Percentiles rank a stretch among this genome's conserved stretches.
Conservation (phyloP, 306 rosid genomes). For the Citrullus mucosospermus region DNA sequence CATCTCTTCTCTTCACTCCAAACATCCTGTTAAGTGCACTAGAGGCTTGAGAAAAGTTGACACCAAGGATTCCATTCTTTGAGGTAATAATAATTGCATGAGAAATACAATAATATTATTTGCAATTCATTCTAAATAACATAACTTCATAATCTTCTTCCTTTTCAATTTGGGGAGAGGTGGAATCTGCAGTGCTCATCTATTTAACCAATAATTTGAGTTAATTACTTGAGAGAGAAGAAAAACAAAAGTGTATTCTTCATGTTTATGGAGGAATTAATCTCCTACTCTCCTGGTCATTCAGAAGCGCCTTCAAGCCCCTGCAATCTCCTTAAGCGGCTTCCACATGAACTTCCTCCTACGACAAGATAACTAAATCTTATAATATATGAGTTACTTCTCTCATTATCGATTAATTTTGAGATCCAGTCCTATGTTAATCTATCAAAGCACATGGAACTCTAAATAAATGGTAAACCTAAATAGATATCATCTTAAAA, state of each 20-base stretch:
- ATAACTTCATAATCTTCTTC: not conserved
- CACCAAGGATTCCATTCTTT: not conserved
- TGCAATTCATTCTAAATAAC: not conserved
- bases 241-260: not conserved
- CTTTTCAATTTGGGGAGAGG: not conserved
- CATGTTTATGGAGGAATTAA: not conserved
- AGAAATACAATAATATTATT: not conserved
- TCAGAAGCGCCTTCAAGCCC: not conserved
- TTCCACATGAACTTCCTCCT: conserved; percentile 88
- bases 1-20: no score
- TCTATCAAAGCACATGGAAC: no score
- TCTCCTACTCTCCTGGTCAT: not conserved
- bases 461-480: no score
- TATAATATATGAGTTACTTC: no score
- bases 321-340: conserved; percentile 67
- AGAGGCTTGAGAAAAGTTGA: not conserved
- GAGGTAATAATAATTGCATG: not conserved
- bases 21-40: no score
- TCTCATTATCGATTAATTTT: no score
- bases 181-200: not conserved
- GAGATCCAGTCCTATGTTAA: no score
- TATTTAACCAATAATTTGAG: not conserved
- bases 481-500: no score
- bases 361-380: not conserved
- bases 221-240: not conserved